A percentile compares a stretch with the other conserved stretches of the same genome.
Conservation (phyloP, 2,329 filamentous ascomycete genomes). For the Diaporthe eres region DNA sequence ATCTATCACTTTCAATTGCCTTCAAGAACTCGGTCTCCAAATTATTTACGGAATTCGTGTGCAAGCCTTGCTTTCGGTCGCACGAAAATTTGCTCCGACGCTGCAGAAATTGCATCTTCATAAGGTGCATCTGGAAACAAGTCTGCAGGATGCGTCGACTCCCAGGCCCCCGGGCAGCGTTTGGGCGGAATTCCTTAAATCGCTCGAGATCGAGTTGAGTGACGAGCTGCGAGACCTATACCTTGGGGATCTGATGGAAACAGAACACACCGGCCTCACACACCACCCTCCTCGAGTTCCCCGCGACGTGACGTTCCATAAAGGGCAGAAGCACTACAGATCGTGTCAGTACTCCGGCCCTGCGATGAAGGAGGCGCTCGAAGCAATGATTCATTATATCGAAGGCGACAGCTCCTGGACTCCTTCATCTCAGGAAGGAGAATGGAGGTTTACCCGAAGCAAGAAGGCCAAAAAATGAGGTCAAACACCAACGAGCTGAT, state of each 20-base stretch:
- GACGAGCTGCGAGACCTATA: neutral
- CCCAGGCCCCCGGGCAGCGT: neutral
- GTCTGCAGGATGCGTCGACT: neutral
- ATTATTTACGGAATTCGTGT: neutral
- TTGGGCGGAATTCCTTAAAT: neutral
- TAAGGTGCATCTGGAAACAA: neutral
- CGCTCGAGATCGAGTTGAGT: neutral
- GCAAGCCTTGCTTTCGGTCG: neutral
- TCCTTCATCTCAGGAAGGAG: neutral
- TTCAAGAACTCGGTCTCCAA: neutral
- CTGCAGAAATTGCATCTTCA: neutral
- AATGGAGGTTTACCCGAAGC: neutral
- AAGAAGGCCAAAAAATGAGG: neutral
- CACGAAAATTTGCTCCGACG: neutral
- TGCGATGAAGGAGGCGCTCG: neutral
- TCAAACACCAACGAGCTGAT: neutral
- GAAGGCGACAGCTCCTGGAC: neutral
- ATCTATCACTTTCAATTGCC: neutral
- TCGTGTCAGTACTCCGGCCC: neutral
- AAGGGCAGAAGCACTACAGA: neutral
- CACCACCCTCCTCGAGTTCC: neutral
- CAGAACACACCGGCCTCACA: neutral
- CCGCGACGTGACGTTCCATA: neutral
- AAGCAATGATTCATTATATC: neutral
- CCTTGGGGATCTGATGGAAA: neutral